phyloP scores from a whole-genome alignment of 345 rosid species.

The Syzygium oleosum region DNA sequence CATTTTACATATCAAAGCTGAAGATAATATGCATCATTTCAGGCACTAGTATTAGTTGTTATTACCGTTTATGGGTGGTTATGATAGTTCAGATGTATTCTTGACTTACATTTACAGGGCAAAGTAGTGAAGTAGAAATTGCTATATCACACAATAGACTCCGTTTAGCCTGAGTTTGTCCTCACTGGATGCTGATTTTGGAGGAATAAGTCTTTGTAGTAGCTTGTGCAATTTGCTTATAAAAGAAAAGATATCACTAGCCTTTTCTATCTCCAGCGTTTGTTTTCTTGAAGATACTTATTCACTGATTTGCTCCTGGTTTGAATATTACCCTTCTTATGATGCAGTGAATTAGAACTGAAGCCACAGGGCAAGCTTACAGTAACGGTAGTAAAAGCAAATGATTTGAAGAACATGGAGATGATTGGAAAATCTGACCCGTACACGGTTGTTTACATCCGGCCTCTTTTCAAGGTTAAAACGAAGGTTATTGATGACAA shows the following conservation, averaged over 20 bases:
- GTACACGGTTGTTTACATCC: slow-evolving; percentile 52
- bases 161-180: not conserved
- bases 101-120: not conserved
- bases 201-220: not conserved
- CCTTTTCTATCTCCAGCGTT: not conserved
- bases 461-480: slow-evolving; percentile 82
- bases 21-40: not conserved
- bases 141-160: not conserved
- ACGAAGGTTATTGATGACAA: slow-evolving; percentile 69
- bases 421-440: slow-evolving; percentile 98
- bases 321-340: not conserved
- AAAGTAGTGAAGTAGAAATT: not conserved
- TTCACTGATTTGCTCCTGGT: not conserved
- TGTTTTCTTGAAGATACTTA: not conserved
- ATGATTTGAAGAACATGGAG: slow-evolving; percentile 91
- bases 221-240: not conserved
- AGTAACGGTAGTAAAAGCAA: slow-evolving; percentile 65
- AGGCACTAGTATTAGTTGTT: not conserved
- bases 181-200: not conserved
- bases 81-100: not conserved
- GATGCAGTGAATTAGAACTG: slow-evolving; percentile 82
- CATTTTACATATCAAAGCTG: not conserved
- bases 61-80: not conserved
- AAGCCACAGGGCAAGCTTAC: slow-evolving; percentile 87
- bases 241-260: not conserved